Evolutionary conservation across 306 rosid genomes (phyloP).

Genomic region (Trifolium subterraneum): DNA sequence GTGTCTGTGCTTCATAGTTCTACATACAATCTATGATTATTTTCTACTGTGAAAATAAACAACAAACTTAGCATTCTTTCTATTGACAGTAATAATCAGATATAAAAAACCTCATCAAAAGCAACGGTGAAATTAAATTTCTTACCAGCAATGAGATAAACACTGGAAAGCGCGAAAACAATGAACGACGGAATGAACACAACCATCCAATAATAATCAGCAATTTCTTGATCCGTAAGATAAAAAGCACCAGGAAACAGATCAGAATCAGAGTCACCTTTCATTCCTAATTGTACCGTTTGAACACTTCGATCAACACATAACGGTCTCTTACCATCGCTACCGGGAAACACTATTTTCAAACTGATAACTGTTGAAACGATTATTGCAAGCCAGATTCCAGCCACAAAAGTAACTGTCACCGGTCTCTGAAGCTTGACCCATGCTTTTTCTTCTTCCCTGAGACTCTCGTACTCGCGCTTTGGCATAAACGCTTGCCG

Average conservation of each 20-base stretch:
- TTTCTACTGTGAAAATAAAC: no score
- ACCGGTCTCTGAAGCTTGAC: conserved; percentile 80
- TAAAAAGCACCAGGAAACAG: conserved; percentile 63
- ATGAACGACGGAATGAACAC: conserved; percentile 78
- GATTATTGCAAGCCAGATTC: conserved; percentile 48
- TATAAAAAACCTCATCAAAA: neutral
- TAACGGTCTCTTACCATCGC: conserved; percentile 65
- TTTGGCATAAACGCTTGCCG: conserved; percentile 96
- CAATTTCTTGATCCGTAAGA: conserved; percentile 87
- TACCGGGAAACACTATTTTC: conserved; percentile 72
- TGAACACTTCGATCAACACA: conserved; percentile 73
- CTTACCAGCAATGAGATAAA: conserved; percentile 86
- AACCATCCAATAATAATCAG: conserved; percentile 90
- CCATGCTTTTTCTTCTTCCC: conserved; percentile 93
- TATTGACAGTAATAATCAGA: conserved; percentile 8
- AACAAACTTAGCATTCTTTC: neutral
- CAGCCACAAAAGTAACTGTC: conserved; percentile 35
- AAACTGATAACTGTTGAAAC: conserved; percentile 62
- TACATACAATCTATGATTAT: no score
- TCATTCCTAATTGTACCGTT: conserved; percentile 56
- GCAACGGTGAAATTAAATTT: neutral
- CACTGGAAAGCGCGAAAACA: conserved; percentile 59
- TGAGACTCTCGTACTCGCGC: conserved; percentile 82
- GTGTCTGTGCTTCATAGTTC: no score
- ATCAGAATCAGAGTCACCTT: conserved; percentile 60